These are phyloP conservation scores for Symbiotaphrina buchneri DNA, from an alignment of 495 filamentous ascomycete species.

Conservation along the genomic window DNA sequence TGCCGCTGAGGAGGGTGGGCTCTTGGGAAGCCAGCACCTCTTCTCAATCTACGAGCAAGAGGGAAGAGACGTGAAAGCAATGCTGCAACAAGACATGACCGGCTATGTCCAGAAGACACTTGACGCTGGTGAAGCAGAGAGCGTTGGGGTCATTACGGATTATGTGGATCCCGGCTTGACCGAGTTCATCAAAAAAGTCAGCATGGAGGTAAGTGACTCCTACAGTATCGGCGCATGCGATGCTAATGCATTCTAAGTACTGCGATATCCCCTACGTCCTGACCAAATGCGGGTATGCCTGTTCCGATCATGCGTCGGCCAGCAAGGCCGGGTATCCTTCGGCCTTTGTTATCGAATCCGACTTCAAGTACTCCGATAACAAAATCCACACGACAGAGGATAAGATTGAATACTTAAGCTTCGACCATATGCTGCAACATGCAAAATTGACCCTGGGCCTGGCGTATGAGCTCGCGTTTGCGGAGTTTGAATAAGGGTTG, in stretches of 20 bases:
- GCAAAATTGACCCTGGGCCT: slow-evolving; percentile 77
- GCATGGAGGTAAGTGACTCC: slow-evolving; percentile 33
- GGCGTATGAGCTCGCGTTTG: slow-evolving; percentile 69
- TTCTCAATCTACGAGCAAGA: slow-evolving; percentile 65
- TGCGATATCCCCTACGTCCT: slow-evolving; percentile 76
- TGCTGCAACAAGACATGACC: slow-evolving; percentile 99
- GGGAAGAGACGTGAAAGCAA: slow-evolving; percentile 65
- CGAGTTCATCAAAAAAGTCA: slow-evolving; percentile 75
- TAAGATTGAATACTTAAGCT: slow-evolving; percentile 66
- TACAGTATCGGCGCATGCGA: not conserved
- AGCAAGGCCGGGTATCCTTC: slow-evolving; percentile 89
- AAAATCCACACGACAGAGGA: slow-evolving; percentile 87
- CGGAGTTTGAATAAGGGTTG: slow-evolving; percentile 24
- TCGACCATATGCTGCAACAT: slow-evolving; percentile 96
- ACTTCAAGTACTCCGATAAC: slow-evolving; percentile 65
- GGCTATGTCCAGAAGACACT: slow-evolving; percentile 70
- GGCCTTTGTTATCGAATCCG: slow-evolving; percentile 86
- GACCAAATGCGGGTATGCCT: slow-evolving; percentile 93
- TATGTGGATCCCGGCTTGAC: slow-evolving; percentile 70
- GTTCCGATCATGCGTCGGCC: slow-evolving; percentile 91
- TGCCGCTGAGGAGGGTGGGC: slow-evolving; percentile 73
- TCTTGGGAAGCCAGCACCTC: slow-evolving; percentile 61
- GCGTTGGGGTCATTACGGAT: slow-evolving; percentile 83
- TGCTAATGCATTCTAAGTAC: slow-evolving; percentile 24
- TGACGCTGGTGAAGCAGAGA: slow-evolving; percentile 62